Conservation (phyloP, 768 basidiomycete species). For the Hemileccinum rubropunctum region DNA sequence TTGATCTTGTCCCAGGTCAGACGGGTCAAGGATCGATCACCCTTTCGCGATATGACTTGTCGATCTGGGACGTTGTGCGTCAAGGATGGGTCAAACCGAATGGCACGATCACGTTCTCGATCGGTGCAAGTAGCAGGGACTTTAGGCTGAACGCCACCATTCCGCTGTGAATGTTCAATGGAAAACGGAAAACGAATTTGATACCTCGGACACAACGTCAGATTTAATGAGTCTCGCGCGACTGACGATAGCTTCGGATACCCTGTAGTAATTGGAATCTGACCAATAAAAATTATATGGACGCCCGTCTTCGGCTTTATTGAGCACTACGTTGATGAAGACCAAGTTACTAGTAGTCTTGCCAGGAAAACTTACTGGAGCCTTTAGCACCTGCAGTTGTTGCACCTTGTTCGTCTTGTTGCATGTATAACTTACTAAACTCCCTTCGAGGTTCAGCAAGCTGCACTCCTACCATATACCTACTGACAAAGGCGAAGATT, state of each 20-base stretch:
- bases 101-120: conserved; percentile 58
- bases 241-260: neutral
- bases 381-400: too few relatives aligned
- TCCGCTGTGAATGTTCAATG: conserved; percentile 17
- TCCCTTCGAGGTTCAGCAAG: too few relatives aligned
- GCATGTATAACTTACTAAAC: too few relatives aligned
- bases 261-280: neutral
- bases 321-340: too few relatives aligned
- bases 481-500: too few relatives aligned
- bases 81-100: conserved; percentile 75
- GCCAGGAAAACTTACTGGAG: too few relatives aligned
- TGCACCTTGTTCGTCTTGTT: too few relatives aligned
- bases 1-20: conserved; percentile 48
- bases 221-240: neutral
- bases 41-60: conserved; percentile 67
- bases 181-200: neutral
- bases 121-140: conserved; percentile 72
- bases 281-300: neutral
- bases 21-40: conserved; percentile 47
- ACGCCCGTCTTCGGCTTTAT: too few relatives aligned
- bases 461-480: too few relatives aligned
- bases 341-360: too few relatives aligned
- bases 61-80: conserved; percentile 69
- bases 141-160: conserved; percentile 46
- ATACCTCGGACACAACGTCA: neutral